A percentile compares a stretch with the other conserved stretches of the same genome.
phyloP scores from a whole-genome alignment of 208 protist genomes.

The Acanthamoeba healyi region DNA sequence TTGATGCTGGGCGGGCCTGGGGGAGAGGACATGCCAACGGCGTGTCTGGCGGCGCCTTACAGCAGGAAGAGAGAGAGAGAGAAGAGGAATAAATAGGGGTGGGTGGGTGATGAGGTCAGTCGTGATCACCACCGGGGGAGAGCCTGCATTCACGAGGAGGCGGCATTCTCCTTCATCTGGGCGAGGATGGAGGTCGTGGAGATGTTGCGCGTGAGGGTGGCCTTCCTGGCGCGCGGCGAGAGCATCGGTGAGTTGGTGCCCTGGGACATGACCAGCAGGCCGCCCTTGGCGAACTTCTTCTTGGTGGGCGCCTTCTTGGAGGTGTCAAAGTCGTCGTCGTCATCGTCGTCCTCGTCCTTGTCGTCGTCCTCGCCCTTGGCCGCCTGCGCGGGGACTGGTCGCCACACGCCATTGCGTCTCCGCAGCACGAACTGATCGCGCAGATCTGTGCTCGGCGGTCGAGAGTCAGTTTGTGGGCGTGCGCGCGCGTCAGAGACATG shows the following conservation, averaged over 20 bases:
- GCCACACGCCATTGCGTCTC: background rate
- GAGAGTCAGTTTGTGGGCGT: background rate
- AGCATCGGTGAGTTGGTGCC: background rate
- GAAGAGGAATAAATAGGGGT: too few species aligned
- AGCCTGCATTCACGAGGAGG: background rate
- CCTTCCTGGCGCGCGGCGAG: background rate
- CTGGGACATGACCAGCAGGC: conserved; percentile 36
- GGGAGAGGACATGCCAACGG: too few species aligned
- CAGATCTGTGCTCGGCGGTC: background rate
- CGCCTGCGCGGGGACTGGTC: background rate
- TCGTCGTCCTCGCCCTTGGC: background rate
- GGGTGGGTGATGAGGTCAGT: too few species aligned
- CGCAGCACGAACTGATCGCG: background rate
- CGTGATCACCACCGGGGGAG: too few species aligned
- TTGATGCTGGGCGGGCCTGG: too few species aligned
- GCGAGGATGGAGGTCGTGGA: conserved; percentile 17
- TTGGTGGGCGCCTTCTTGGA: background rate
- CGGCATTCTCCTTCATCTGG: conserved; percentile 51
- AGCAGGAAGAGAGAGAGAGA: too few species aligned
- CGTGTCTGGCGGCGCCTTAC: too few species aligned
- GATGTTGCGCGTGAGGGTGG: conserved; percentile 26
- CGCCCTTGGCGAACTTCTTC: background rate
- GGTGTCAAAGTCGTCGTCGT: background rate
- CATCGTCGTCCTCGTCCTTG: background rate
- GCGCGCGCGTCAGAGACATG: background rate